phyloP scores from a whole-genome alignment of 169 alveolate genomes.

The Plasmodium gonderi region DNA sequence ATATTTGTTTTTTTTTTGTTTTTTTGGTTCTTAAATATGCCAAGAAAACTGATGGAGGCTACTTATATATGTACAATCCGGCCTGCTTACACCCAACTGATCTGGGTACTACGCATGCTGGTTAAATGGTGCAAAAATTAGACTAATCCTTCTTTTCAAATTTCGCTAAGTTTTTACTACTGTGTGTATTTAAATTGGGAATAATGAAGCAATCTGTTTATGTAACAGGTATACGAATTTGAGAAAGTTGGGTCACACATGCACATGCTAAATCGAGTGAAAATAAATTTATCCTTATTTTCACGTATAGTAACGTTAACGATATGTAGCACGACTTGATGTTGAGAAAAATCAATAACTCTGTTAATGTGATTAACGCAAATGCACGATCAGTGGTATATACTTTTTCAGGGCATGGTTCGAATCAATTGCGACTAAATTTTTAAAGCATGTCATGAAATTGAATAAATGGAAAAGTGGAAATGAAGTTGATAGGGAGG shows the following conservation, averaged over 20 bases:
- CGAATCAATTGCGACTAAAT: neutral
- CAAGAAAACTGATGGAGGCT: too few relatives aligned
- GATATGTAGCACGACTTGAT: conserved; percentile 1
- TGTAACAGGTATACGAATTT: neutral
- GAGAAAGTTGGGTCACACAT: neutral
- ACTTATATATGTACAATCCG: too few relatives aligned
- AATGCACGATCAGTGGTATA: neutral
- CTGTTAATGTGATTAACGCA: neutral
- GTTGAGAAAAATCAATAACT: too few relatives aligned
- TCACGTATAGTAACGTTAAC: neutral
- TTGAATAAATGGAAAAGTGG: neutral
- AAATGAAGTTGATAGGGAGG: neutral
- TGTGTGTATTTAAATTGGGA: neutral
- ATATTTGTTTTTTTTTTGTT: too few relatives aligned
- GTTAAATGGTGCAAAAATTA: neutral
- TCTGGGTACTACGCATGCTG: neutral
- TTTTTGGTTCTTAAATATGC: too few relatives aligned
- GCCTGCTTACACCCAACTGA: too few relatives aligned
- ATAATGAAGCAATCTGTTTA: neutral
- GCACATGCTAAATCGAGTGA: neutral
- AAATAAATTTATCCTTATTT: neutral
- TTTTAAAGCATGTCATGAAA: neutral
- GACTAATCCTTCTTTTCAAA: neutral
- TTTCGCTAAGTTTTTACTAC: neutral
- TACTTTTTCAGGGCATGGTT: neutral